Evolutionary conservation across 2,329 filamentous ascomycete genomes (phyloP).

Genomic region (Aspergillus fructus): DNA sequence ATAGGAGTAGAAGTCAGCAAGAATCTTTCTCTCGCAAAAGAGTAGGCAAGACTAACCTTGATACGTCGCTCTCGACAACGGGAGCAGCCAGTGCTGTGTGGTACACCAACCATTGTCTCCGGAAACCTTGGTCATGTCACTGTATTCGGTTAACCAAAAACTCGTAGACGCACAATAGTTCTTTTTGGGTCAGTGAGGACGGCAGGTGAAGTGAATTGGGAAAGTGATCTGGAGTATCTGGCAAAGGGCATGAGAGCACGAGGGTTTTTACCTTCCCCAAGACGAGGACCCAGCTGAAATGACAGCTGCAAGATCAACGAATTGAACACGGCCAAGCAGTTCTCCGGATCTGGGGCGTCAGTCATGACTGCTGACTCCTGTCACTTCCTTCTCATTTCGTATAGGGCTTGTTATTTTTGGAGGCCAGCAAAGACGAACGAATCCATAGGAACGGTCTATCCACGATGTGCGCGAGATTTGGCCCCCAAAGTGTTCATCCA

Average conservation of each 20-base stretch:
- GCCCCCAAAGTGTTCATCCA: slow-evolving; percentile 7
- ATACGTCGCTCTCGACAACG: slow-evolving; percentile 42
- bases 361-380: not conserved
- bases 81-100: slow-evolving; percentile 43
- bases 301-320: not conserved
- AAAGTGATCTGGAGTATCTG: not conserved
- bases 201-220: not conserved
- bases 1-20: not conserved
- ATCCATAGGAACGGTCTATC: not conserved
- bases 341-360: not conserved
- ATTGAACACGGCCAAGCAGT: not conserved
- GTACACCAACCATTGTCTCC: slow-evolving; percentile 41
- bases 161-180: not conserved
- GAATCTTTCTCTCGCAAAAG: not conserved
- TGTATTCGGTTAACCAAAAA: not conserved
- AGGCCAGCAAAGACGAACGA: not conserved
- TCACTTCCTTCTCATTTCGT: not conserved
- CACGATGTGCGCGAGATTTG: not conserved
- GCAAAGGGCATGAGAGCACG: not conserved
- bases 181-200: not conserved
- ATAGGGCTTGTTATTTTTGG: slow-evolving; percentile 10
- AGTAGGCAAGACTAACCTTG: slow-evolving; percentile 25
- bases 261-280: not conserved
- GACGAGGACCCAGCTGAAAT: not conserved
- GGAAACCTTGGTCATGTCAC: not conserved